Base-by-base conservation (phyloP, 2,329 filamentous ascomycete species). In the Pseudocercospora pini-densiflorae region DNA sequence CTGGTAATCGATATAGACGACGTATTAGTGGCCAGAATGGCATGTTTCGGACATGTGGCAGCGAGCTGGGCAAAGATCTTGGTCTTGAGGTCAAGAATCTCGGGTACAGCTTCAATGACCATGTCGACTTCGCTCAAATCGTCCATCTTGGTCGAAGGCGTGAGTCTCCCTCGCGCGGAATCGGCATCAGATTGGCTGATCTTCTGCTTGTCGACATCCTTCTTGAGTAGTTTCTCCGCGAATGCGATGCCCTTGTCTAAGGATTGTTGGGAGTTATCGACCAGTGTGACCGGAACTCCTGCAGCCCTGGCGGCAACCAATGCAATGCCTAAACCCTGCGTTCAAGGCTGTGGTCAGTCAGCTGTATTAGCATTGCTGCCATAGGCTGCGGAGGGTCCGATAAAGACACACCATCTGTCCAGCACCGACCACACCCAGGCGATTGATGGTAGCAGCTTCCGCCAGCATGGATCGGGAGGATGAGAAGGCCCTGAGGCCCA, bases 1-100 rank as follows among this genome's bases (percentile, higher is more conserved):
- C 91, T 91, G 51, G 95, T 99, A 79, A 99, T 97, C 67, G 92
- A 94, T 78, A 99, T 99, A 68, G 93, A 97, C n/a, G 93, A 97
- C 6, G 95, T 99, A 83, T 99, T 99, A 69, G 95, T 99, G 5
- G 95, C 94, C 40, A 99, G 87, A 74, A 99, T 92, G 66, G 95
- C 89, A 77, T 98, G 93, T 61, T 89, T 84, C 10, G 93, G 90
- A 72, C 92, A 94, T 72, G 97, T 89, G 74, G 91, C 83, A 6
- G 94, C 93, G 10, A 99, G 86, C 75, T 90, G 86, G 70, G 88
- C 83, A 82, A 99, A 99, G 72, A 99, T 96, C 71, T 89, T 88
- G 71, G 89, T 89, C 81, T 99, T 99, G 70, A 99, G 87, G 60
- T 90, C 84, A 47, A 92, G 90, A 63, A 97, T 94, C 63, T 77